phyloP scores from a whole-genome alignment of 2,329 filamentous ascomycete genomes.

The Myriosclerotinia scirpicola region DNA sequence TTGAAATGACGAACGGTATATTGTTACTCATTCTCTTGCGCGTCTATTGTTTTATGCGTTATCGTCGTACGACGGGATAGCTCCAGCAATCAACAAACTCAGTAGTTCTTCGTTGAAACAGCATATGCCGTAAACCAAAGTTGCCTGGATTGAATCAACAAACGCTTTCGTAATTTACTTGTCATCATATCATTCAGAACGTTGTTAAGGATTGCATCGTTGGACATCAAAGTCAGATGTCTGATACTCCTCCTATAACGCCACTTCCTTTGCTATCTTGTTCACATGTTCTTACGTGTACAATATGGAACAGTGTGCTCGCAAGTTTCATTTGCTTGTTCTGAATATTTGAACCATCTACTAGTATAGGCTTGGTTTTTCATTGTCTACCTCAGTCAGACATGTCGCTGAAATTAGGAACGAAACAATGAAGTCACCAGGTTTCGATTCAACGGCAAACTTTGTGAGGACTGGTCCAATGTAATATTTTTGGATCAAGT shows the following conservation, averaged over 20 bases:
- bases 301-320: background rate
- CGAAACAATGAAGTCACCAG: background rate
- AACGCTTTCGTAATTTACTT: slow-evolving; percentile 9
- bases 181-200: background rate
- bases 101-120: slow-evolving; percentile 9
- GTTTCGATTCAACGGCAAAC: background rate
- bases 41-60: slow-evolving; percentile 16
- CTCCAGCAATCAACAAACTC: slow-evolving; percentile 1
- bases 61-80: background rate
- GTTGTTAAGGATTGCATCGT: slow-evolving; percentile 9
- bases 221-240: slow-evolving; percentile 10
- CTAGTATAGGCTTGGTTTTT: background rate
- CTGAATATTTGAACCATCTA: slow-evolving; percentile 1
- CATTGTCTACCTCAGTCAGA: slow-evolving; percentile 10
- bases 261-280: slow-evolving; percentile 1
- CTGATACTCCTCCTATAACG: slow-evolving; percentile 1
- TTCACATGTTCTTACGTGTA: background rate
- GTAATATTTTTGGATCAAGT: too few relatives aligned
- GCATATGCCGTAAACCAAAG: background rate
- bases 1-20: background rate
- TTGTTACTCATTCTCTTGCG: slow-evolving; percentile 1
- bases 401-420: background rate
- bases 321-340: background rate
- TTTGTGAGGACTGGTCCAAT: too few relatives aligned
- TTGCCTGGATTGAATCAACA: background rate